These are phyloP conservation scores for Escallonia rubra DNA, from an alignment of 129 eudicot genomes.

Conservation along the genomic window DNA sequence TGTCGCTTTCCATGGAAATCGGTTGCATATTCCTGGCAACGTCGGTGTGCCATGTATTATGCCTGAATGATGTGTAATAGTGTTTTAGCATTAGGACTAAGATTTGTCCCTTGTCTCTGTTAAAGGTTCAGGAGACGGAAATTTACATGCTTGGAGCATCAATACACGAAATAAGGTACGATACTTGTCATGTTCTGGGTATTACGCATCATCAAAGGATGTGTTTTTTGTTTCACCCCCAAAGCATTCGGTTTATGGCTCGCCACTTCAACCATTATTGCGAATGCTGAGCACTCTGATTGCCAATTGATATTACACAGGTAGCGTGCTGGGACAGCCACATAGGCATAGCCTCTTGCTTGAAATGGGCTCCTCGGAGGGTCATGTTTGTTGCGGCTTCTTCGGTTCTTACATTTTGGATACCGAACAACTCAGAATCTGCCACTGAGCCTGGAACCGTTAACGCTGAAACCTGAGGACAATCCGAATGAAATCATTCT, in stretches of 20 bases:
- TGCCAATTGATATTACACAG: constrained; percentile 23
- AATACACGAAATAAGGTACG: constrained; percentile 62
- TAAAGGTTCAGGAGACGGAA: constrained; percentile 93
- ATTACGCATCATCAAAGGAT: too few relatives aligned
- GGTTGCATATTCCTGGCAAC: too few relatives aligned
- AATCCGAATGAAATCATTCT: too few relatives aligned
- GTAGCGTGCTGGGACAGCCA: constrained; percentile 73
- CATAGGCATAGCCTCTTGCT: constrained; percentile 72
- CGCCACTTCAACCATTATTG: neutral
- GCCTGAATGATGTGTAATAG: too few relatives aligned
- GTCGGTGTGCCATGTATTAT: too few relatives aligned
- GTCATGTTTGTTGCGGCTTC: constrained; percentile 91
- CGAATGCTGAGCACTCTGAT: neutral
- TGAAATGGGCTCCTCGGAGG: constrained; percentile 96
- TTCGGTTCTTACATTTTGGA: constrained; percentile 90
- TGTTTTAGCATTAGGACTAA: neutral
- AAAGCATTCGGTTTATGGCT: too few relatives aligned
- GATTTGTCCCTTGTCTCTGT: neutral
- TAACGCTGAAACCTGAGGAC: neutral
- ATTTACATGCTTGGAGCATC: constrained; percentile 82
- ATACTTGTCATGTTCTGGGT: too few relatives aligned
- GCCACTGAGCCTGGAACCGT: neutral
- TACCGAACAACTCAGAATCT: constrained; percentile 44
- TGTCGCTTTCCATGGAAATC: too few relatives aligned
- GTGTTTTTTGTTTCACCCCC: too few relatives aligned